Percentiles rank a stretch among this genome's conserved stretches.
Conservation (phyloP, 495 filamentous ascomycete species). For the Tuber microsphaerosporum region DNA sequence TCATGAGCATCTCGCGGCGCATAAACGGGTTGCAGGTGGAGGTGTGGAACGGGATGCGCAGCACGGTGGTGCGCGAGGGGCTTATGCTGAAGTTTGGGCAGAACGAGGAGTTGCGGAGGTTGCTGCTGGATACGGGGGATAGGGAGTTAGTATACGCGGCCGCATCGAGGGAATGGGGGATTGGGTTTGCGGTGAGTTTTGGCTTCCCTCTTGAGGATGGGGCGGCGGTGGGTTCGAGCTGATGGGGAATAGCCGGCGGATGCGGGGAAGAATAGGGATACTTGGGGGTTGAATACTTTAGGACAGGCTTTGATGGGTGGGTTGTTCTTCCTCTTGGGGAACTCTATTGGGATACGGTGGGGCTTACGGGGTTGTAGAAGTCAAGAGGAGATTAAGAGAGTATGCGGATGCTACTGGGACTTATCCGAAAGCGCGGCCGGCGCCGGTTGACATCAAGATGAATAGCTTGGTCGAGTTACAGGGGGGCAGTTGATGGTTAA, state of each 20-base stretch:
- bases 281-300: conserved; percentile 63
- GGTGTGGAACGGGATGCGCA: conserved; percentile 2
- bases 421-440: background rate
- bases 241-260: background rate
- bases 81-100: conserved; percentile 2
- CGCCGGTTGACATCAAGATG: background rate
- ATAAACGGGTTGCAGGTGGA: background rate
- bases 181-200: conserved; percentile 4
- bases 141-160: background rate
- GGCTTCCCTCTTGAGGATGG: background rate
- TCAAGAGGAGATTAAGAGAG: background rate
- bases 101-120: conserved; percentile 2
- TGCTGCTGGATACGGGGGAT: background rate
- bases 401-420: background rate
- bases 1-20: background rate
- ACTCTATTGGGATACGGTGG: background rate
- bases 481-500: conserved; percentile 2
- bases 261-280: conserved; percentile 41
- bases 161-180: background rate
- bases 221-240: background rate
- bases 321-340: background rate
- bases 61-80: background rate
- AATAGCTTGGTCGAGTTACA: background rate
- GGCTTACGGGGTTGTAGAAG: background rate
- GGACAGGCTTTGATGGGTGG: conserved; percentile 49